Percentiles rank a stretch among this genome's conserved stretches.
Conservation (phyloP, 306 rosid genomes). For the Astragalus glycyphyllos region DNA sequence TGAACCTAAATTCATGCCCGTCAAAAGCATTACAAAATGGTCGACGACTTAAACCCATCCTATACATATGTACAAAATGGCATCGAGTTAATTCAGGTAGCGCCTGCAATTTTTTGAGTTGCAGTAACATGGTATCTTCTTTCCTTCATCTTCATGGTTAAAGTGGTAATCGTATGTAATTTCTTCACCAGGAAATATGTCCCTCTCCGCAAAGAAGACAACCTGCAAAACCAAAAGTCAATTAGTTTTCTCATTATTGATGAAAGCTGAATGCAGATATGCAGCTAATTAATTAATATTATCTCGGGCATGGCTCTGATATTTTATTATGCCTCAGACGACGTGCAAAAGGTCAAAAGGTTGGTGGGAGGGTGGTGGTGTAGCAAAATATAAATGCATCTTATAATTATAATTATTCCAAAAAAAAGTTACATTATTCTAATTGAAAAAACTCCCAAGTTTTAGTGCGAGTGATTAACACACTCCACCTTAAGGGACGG, state of each 20-base stretch:
- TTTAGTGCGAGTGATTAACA: too few relatives aligned
- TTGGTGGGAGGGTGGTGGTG: not conserved
- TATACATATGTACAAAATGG: conserved; percentile 8
- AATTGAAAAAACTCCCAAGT: too few relatives aligned
- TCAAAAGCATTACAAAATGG: not conserved
- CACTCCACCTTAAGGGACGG: too few relatives aligned
- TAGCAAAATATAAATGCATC: not conserved
- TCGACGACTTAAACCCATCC: not conserved
- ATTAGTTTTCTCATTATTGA: not conserved
- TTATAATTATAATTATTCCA: not conserved
- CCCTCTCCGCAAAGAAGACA: conserved; percentile 72
- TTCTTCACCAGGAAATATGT: conserved; percentile 78
- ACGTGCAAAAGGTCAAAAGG: not conserved
- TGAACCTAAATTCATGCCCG: conserved; percentile 35
- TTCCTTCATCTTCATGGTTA: conserved; percentile 77
- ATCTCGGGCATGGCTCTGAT: not conserved
- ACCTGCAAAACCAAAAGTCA: conserved; percentile 55
- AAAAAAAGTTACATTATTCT: not conserved
- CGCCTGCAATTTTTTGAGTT: conserved; percentile 74
- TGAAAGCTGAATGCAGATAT: not conserved
- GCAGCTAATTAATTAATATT: not conserved
- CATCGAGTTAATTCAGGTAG: conserved; percentile 53
- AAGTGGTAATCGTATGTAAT: conserved; percentile 76
- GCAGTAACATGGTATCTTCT: conserved; percentile 75
- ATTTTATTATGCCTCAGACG: not conserved